Evolutionary conservation across 345 rosid species (phyloP).

Genomic region (Citropsis articulata): DNA sequence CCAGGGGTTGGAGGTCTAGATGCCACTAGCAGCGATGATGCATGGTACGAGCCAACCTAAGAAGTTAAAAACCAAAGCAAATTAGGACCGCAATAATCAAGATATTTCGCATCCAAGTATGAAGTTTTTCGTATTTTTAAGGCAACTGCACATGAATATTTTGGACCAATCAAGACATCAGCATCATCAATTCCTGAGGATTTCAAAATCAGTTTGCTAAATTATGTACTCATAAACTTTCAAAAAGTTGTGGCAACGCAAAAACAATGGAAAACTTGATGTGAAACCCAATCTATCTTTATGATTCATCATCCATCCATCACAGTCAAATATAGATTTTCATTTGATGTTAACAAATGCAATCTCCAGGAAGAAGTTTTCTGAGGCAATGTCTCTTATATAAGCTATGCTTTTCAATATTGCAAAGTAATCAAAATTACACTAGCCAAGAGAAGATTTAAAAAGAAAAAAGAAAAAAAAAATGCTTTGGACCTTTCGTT

Average conservation of each 20-base stretch:
- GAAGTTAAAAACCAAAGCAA: constrained; percentile 16
- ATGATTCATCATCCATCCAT: not conserved
- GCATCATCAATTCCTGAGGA: not conserved
- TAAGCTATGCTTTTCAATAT: not conserved
- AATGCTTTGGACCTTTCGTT: not conserved
- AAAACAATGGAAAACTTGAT: not conserved
- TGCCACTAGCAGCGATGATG: constrained; percentile 83
- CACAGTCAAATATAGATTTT: not conserved
- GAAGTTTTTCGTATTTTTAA: not conserved
- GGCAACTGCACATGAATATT: no score
- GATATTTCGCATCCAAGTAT: not conserved
- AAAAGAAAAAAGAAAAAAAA: no score
- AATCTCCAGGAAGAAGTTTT: not conserved
- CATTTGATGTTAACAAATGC: not conserved
- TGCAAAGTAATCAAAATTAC: not conserved
- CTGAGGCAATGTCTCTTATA: not conserved
- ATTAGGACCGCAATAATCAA: constrained; percentile 2
- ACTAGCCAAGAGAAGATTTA: not conserved
- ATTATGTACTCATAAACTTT: not conserved
- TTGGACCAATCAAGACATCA: constrained; percentile 5
- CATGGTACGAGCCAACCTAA: constrained; percentile 97
- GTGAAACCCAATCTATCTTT: not conserved
- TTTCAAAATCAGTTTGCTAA: constrained; percentile 5
- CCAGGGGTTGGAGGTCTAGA: constrained; percentile 94
- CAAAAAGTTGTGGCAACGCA: not conserved